These are phyloP conservation scores for Henckelia pumila DNA, from an alignment of 257 asterid species.

Conservation along the genomic window DNA sequence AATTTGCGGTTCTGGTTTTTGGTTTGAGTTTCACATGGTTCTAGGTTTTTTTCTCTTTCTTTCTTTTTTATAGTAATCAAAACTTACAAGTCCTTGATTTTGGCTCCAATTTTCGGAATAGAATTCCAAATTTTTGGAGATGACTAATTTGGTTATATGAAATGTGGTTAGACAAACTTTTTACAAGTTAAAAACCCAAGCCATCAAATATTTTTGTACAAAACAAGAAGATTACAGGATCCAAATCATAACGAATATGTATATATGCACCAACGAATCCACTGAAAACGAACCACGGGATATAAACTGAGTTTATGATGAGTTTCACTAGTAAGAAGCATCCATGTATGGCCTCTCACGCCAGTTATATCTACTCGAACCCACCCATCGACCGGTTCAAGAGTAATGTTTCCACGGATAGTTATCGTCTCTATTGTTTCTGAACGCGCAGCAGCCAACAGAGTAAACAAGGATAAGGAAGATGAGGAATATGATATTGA, in stretches of 20 bases:
- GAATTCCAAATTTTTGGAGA: background rate
- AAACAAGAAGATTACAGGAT: background rate
- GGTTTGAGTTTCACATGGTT: too few species aligned
- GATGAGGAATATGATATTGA: slow-evolving; percentile 65
- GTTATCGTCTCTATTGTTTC: slow-evolving; percentile 77
- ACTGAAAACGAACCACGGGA: background rate
- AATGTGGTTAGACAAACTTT: too few species aligned
- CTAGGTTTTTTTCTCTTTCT: too few species aligned
- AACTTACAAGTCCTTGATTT: too few species aligned
- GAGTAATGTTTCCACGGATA: slow-evolving; percentile 72
- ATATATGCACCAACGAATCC: background rate
- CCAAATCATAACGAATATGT: background rate
- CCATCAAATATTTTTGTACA: background rate
- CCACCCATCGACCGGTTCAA: slow-evolving; percentile 24
- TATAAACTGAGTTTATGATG: background rate
- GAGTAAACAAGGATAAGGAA: slow-evolving; percentile 81
- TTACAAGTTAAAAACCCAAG: too few species aligned
- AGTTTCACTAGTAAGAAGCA: background rate
- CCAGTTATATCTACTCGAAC: background rate
- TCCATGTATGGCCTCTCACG: background rate
- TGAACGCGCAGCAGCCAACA: slow-evolving; percentile 76
- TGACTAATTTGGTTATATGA: background rate
- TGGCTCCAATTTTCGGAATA: background rate
- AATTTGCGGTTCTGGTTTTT: too few species aligned
- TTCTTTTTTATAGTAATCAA: too few species aligned